Evolutionary conservation across 768 basidiomycete genomes (phyloP), one percentile per base, ranked within the genome.

Genomic region (Podaxis carcinomalis): DNA sequence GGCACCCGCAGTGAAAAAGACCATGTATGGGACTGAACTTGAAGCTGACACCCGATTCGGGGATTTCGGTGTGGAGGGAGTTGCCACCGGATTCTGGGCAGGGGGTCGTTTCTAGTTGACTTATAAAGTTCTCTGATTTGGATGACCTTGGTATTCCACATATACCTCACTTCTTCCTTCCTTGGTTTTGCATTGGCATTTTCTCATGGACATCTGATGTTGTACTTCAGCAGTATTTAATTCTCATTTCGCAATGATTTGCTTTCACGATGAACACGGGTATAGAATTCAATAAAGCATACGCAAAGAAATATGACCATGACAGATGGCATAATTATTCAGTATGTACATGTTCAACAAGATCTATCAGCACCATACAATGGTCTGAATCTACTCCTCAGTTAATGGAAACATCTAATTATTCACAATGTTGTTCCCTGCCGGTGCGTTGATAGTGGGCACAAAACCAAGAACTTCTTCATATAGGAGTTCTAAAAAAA

Each of bases 31-130:
- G 6, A 92, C 90, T 0, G 90, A 92, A 72, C 73, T 91, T 46
- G 90, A 90, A n/a, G 77, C 77, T 35, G 90, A 92, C 68, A 87
- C 87, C n/a, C 83, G 90, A 54, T 93, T 93, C 68, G 90, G 90
- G 4, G 90, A 92, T 73, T 92, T 92, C 69, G 90, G 90, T 40
- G 78, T 90, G 25, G 87, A 90, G 68, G 87, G 90, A 11, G 84
- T 91, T 59, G 87, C 87, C n/a, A 81, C 81, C 51, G 82, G 83
- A 5, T 90, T 87, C 68, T 91, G 90, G 88, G 71, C 81, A 0
- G 77, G 79, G 47, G 79, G 78, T 53, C 74, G 76, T 56, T 81
- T 78, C 65, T 82, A 63, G 74, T 23, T 13, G 9, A 27, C 7
- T 25, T 3, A 23, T 23, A 11, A 6, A 6, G 3, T 14, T 25